Conservation (phyloP, 1,284 basidiomycete species). For the Cryptococcus sp. region DNA sequence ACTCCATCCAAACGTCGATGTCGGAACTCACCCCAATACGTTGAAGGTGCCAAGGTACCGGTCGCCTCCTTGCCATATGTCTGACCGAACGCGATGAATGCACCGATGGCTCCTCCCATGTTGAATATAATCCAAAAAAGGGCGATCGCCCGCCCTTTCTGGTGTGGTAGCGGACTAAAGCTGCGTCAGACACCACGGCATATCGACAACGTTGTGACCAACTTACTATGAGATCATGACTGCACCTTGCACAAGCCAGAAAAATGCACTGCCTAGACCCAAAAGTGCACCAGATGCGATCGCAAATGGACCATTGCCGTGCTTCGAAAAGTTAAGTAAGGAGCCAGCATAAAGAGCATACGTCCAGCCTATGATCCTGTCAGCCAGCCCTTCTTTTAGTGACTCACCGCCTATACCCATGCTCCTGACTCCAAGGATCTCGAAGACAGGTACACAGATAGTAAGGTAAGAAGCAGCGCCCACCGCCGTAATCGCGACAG, state of each 20-base stretch:
- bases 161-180: constrained; percentile 66
- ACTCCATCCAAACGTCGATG: neutral
- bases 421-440: constrained; percentile 10
- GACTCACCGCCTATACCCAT: constrained; percentile 8
- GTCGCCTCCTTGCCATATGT: constrained; percentile 9
- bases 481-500: constrained; percentile 1
- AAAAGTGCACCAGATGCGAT: constrained; percentile 73
- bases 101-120: constrained; percentile 64
- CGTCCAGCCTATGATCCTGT: constrained; percentile 1
- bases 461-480: constrained; percentile 5
- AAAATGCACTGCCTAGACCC: constrained; percentile 71
- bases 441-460: constrained; percentile 9
- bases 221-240: constrained; percentile 9
- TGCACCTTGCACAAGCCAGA: constrained; percentile 57
- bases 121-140: constrained; percentile 75
- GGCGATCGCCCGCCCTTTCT: constrained; percentile 67
- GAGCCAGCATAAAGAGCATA: constrained; percentile 11
- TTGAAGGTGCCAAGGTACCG: constrained; percentile 2
- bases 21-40: constrained; percentile 4
- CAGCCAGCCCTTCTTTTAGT: neutral
- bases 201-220: neutral
- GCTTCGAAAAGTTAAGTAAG: constrained; percentile 54
- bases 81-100: constrained; percentile 59
- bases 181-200: constrained; percentile 62
- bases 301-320: constrained; percentile 58